A percentile compares a stretch with the other conserved stretches of the same genome.
Evolutionary conservation across 1,284 basidiomycete genomes (phyloP).

Genomic region (Ustanciosporium gigantosporum): DNA sequence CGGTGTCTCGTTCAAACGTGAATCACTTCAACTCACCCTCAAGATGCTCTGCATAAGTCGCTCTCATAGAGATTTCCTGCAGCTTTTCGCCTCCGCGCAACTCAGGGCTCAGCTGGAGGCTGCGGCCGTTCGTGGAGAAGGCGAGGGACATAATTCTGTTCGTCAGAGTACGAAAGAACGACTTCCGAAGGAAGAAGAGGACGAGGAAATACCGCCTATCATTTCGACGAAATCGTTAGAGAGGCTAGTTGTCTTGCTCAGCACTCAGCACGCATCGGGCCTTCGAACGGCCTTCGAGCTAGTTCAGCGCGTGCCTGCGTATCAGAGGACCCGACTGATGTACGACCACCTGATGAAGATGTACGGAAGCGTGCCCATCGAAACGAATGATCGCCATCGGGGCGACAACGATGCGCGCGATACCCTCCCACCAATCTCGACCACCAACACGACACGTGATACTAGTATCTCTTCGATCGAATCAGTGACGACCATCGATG

Average conservation of each 20-base stretch:
- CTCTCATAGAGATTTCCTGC: conserved; percentile 9
- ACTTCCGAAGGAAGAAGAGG: conserved; percentile 1
- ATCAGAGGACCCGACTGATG: conserved; percentile 24
- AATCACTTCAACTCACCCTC: conserved; percentile 5
- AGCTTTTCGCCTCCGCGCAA: conserved; percentile 13
- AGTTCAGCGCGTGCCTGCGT: conserved; percentile 11
- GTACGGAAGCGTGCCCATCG: conserved; percentile 13
- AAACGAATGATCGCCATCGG: too few relatives aligned
- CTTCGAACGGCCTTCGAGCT: conserved; percentile 25
- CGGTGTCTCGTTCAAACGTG: conserved; percentile 18
- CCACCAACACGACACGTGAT: too few relatives aligned
- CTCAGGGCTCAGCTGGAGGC: conserved; percentile 11
- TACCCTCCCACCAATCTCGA: too few relatives aligned
- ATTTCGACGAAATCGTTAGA: conserved; percentile 15
- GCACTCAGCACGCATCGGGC: conserved; percentile 10
- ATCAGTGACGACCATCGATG: background rate
- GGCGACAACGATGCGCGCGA: too few relatives aligned
- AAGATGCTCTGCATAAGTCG: conserved; percentile 17
- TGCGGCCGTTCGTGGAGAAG: conserved; percentile 4
- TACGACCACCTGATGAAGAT: conserved; percentile 31
- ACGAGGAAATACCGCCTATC: conserved; percentile 7
- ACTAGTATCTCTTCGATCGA: too few relatives aligned
- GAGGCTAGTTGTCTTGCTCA: conserved; percentile 7
- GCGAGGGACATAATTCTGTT: too few relatives aligned
- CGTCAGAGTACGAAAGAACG: too few relatives aligned